These are phyloP conservation scores for Exidia glandulosa DNA, from an alignment of 768 basidiomycete genomes.

Conservation along the genomic window DNA sequence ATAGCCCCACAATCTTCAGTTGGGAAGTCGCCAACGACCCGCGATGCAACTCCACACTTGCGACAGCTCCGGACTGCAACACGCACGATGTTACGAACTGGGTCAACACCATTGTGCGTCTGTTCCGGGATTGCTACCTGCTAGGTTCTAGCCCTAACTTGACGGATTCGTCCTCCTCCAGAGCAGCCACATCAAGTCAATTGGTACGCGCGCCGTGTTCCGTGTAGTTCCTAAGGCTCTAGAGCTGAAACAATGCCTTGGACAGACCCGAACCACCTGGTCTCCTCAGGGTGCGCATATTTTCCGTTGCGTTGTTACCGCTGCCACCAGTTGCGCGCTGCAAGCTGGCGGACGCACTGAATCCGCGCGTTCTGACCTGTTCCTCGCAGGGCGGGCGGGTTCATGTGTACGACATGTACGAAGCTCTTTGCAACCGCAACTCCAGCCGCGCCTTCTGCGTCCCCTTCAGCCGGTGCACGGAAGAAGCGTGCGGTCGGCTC, in stretches of 20 bases:
- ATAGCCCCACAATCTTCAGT: slow-evolving; percentile 39
- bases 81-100: slow-evolving; percentile 41
- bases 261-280: slow-evolving; percentile 52
- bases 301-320: not conserved
- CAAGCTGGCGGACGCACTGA: slow-evolving; percentile 10
- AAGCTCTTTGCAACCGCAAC: slow-evolving; percentile 40
- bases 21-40: slow-evolving; percentile 63
- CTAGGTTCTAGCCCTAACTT: not conserved
- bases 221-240: not conserved
- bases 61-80: slow-evolving; percentile 1
- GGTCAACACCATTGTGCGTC: slow-evolving; percentile 16
- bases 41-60: slow-evolving; percentile 25
- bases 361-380: not conserved
- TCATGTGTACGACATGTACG: slow-evolving; percentile 41
- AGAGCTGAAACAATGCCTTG: not conserved
- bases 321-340: slow-evolving; percentile 1
- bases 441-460: slow-evolving; percentile 26
- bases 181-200: not conserved
- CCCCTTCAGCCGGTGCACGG: slow-evolving; percentile 26
- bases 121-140: too few relatives aligned
- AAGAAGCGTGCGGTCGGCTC: slow-evolving; percentile 28
- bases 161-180: not conserved
- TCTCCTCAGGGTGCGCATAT: slow-evolving; percentile 44
- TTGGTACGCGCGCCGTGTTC: not conserved
- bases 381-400: slow-evolving; percentile 37